phyloP scores from a whole-genome alignment of 202 grass and related monocot species.

The Tripidium arundinaceum region DNA sequence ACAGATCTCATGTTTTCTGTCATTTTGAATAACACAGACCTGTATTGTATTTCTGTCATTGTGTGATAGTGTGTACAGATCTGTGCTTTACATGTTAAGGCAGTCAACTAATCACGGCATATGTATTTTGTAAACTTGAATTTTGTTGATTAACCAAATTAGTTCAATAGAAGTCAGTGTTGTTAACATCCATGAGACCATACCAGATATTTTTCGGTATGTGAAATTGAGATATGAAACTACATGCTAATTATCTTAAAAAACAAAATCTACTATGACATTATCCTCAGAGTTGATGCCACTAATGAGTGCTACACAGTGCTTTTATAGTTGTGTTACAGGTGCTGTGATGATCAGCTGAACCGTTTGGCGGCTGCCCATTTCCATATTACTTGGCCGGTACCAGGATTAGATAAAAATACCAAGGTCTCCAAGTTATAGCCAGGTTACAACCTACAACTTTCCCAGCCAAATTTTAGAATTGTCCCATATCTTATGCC shows the following conservation, averaged over 20 bases:
- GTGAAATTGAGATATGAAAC: slow-evolving; percentile 16
- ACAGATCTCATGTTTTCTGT: slow-evolving; percentile 9
- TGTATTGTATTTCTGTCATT: not conserved
- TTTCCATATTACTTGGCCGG: too few relatives aligned
- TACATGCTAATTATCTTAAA: not conserved
- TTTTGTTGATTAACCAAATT: slow-evolving; percentile 6
- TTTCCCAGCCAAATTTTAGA: not conserved
- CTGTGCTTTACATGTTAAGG: not conserved
- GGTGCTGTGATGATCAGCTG: not conserved
- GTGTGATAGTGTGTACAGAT: slow-evolving; percentile 3
- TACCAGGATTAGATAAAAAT: not conserved
- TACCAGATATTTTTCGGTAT: not conserved
- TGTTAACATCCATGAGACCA: not conserved
- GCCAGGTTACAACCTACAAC: slow-evolving; percentile 1
- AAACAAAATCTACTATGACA: slow-evolving; percentile 7
- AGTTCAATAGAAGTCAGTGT: not conserved
- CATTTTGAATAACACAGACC: slow-evolving; percentile 1
- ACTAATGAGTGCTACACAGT: not conserved
- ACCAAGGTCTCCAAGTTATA: not conserved
- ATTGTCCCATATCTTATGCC: not conserved
- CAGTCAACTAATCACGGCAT: slow-evolving; percentile 1
- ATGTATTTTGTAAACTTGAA: not conserved
- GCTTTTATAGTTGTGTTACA: not conserved
- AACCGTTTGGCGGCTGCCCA: not conserved
- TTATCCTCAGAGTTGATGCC: not conserved